Evolutionary conservation across 2,329 filamentous ascomycete genomes (phyloP).

Genomic region (Rutstroemia sp.): DNA sequence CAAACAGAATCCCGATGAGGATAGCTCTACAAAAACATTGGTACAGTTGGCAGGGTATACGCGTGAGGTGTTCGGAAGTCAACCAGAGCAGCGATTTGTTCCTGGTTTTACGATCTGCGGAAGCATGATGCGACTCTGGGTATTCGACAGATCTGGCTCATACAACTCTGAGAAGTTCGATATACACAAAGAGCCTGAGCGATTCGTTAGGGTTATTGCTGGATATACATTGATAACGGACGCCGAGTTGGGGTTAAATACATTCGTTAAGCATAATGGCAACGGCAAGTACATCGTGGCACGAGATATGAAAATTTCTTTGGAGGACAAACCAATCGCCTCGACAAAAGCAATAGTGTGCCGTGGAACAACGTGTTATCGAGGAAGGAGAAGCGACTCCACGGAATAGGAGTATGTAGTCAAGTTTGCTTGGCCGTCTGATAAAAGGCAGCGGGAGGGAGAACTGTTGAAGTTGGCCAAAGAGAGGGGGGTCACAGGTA

Average conservation of each 20-base stretch:
- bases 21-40: no score
- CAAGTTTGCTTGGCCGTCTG: constrained; percentile 30
- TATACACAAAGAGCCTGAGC: constrained; percentile 13
- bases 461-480: constrained; percentile 24
- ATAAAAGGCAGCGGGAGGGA: constrained; percentile 24
- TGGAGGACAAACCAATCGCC: no score
- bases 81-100: constrained; percentile 29
- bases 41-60: constrained; percentile 9
- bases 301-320: no score
- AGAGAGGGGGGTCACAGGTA: constrained; percentile 23
- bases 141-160: constrained; percentile 30
- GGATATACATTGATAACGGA: no score
- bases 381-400: constrained; percentile 12
- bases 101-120: constrained; percentile 25
- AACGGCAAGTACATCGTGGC: no score
- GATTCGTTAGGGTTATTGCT: no score
- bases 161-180: constrained; percentile 29
- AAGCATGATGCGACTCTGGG: constrained; percentile 27
- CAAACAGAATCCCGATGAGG: background rate
- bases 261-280: no score
- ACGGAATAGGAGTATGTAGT: constrained; percentile 22
- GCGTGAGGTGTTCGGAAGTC: constrained; percentile 25
- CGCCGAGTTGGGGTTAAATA: no score
- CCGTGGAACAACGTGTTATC: constrained; percentile 16
- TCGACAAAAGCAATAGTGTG: constrained; percentile 17